Evolutionary conservation across 2,329 filamentous ascomycete genomes (phyloP).

Genomic region (Neurospora crassa): DNA sequence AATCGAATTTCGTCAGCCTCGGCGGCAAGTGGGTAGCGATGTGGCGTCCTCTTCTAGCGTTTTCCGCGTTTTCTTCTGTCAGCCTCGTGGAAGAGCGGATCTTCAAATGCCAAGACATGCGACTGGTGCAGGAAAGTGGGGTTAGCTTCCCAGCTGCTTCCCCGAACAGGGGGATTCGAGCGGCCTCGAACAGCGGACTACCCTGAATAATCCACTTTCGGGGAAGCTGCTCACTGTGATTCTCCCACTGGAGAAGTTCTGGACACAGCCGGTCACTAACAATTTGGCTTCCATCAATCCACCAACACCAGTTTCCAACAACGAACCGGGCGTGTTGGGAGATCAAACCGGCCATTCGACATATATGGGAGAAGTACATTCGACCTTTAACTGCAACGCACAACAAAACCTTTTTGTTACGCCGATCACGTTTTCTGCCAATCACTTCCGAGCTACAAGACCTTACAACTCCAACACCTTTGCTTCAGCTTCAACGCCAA

Average conservation of each 20-base stretch:
- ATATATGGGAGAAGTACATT: not conserved
- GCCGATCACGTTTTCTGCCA: not conserved
- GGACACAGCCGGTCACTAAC: not conserved
- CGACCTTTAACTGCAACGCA: not conserved
- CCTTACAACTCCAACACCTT: not conserved
- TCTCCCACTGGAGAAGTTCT: not conserved
- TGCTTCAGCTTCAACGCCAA: not conserved
- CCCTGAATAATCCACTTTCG: not conserved
- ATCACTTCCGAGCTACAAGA: not conserved
- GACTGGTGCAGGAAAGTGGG: not conserved
- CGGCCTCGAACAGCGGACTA: not conserved
- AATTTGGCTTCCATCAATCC: not conserved
- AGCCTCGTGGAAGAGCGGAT: not conserved
- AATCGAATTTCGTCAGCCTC: constrained; percentile 9
- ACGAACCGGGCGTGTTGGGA: not conserved
- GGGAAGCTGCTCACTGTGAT: not conserved
- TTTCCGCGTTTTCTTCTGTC: not conserved
- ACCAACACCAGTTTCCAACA: not conserved
- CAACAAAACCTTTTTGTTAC: not conserved
- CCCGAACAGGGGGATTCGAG: not conserved
- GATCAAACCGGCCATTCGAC: not conserved
- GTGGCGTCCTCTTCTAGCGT: not conserved
- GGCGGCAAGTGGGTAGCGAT: not conserved
- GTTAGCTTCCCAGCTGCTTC: not conserved
- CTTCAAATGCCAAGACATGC: not conserved